Evolutionary conservation across 225 moss, liverwort and hornwort genomes (phyloP).

Genomic region (Marchantia polymorpha): DNA sequence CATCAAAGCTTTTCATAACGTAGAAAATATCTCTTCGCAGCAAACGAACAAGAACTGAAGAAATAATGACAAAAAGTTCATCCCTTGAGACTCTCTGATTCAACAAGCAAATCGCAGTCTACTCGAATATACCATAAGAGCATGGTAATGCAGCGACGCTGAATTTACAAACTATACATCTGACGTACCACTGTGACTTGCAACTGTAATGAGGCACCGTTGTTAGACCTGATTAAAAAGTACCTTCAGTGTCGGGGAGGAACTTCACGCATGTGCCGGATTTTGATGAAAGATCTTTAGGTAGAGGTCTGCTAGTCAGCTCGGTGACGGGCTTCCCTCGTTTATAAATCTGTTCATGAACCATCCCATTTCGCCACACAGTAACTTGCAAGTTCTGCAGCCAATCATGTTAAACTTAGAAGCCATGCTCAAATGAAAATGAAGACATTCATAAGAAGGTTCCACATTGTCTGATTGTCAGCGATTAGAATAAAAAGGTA

Average conservation of each 20-base stretch:
- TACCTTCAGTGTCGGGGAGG: slow-evolving; percentile 75
- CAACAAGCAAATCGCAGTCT: not conserved
- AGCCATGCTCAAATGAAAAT: not conserved
- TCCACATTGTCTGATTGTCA: not conserved
- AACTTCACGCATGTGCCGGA: slow-evolving; percentile 92
- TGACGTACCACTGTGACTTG: not conserved
- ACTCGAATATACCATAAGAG: not conserved
- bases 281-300: slow-evolving; percentile 49
- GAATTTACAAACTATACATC: not conserved
- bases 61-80: not conserved
- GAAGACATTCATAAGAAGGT: too few species aligned
- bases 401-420: not conserved
- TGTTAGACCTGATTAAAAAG: not conserved
- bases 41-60: not conserved
- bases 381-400: slow-evolving; percentile 84
- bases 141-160: not conserved
- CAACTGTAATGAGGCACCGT: not conserved
- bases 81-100: not conserved
- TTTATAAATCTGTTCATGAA: slow-evolving; percentile 66
- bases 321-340: slow-evolving; percentile 73
- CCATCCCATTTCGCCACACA: slow-evolving; percentile 81
- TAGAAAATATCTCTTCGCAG: not conserved
- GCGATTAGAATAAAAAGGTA: slow-evolving; percentile 2
- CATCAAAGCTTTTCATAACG: not conserved
- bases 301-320: slow-evolving; percentile 47